Base-by-base conservation (phyloP, 2,329 filamentous ascomycete genomes). In the Esteya vermicola region DNA sequence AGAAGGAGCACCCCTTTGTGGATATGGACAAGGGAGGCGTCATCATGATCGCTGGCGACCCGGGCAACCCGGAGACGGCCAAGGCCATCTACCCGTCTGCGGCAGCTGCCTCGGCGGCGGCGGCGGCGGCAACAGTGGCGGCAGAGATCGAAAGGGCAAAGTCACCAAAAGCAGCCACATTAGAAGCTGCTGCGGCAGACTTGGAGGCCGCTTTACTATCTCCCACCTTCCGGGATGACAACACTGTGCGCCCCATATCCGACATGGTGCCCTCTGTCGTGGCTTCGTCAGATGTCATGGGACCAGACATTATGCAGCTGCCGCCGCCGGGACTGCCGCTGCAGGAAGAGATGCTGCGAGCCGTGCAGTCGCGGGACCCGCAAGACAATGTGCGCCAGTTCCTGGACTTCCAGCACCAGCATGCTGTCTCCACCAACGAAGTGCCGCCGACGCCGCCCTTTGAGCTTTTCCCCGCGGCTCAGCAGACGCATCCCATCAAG, bases 311-410 rank as follows among this genome's bases (percentile, higher is more conserved):
- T n/a, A n/a, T n/a, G n/a, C n/a, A n/a, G 35, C 56, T 78, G 12
- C 26, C 41, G 13, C 20, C 40, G 9, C 70, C 80, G 19, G 67
- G 78, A 20, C 68, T 88, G 44, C 70, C 73, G 43, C 71, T 95
- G 28, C 79, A 86, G 51, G 79, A 86, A 56, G 75, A 80, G 36
- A 71, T 69, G 32, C 75, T 94, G 14, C 75, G 77, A 43, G 75
- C 69, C 46, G 56, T 94, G 25, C 70, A 81, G 53, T 65, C 68
- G 16, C 72, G 81, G 39, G 86, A 95, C 53, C 83, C 88, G 6
- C 88, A 93, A 57, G 88, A 95, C 60, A 93, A 89, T 50, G 85
- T 96, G 27, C 79, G 84, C 53, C 85, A 93, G 48, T 96, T 94
- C 60, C 71, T 96, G 39, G 75, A 75, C 53, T 88, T 94, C 56